Conservation (phyloP, 2,329 filamentous ascomycete species). For the Monosporascus sp. region DNA sequence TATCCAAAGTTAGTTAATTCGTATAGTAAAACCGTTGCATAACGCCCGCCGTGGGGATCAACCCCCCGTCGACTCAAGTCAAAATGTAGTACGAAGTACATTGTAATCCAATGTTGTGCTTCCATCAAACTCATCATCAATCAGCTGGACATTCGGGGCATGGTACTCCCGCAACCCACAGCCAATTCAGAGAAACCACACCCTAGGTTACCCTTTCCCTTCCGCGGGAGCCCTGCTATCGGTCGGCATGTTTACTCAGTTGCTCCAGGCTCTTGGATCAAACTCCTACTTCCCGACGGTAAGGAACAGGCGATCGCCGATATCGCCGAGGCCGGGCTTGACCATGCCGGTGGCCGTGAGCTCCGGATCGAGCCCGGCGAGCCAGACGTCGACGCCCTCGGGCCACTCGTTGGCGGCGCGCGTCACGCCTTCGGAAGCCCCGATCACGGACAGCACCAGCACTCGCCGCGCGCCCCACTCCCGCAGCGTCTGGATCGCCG, state of each 20-base stretch:
- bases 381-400: constrained; percentile 72
- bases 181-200: neutral
- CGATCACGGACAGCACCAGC: constrained; percentile 70
- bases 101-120: too few relatives aligned
- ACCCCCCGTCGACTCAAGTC: too few relatives aligned
- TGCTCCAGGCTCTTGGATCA: neutral
- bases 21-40: neutral
- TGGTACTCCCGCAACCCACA: neutral
- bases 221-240: too few relatives aligned
- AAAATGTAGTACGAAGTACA: too few relatives aligned
- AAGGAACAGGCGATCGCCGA: constrained; percentile 84
- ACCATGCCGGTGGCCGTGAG: constrained; percentile 83
- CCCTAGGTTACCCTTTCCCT: neutral
- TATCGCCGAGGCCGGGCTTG: constrained; percentile 81
- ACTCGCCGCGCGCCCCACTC: constrained; percentile 90
- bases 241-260: neutral
- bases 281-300: constrained; percentile 70
- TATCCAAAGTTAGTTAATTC: neutral
- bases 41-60: neutral
- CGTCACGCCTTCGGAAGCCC: constrained; percentile 62
- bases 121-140: too few relatives aligned
- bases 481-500: constrained; percentile 79
- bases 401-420: constrained; percentile 73
- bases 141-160: too few relatives aligned
- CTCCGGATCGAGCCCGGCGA: constrained; percentile 71